A percentile compares a stretch with the other conserved stretches of the same genome.
phyloP scores from a whole-genome alignment of 2,329 filamentous ascomycete genomes.

The Fusarium virguliforme region DNA sequence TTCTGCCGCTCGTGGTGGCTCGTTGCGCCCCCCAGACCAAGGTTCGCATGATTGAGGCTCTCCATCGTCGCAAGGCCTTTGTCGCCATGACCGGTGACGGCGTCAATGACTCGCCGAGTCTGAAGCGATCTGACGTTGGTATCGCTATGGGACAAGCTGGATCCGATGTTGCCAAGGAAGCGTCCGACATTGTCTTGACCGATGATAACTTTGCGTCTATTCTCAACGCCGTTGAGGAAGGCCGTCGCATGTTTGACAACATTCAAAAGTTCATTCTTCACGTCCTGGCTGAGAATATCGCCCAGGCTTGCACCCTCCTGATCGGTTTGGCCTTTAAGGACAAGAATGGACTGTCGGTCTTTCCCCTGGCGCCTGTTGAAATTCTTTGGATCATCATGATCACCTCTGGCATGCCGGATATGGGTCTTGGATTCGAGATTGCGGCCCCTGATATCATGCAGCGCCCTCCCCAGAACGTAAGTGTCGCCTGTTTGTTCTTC shows the following conservation, averaged over 20 bases:
- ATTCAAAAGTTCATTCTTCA: conserved; percentile 82
- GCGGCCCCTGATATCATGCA: conserved; percentile 79
- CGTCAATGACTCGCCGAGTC: conserved; percentile 78
- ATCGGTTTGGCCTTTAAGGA: conserved; percentile 82
- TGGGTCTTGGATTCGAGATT: conserved; percentile 81
- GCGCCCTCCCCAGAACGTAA: conserved; percentile 76
- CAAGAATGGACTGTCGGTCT: conserved; percentile 73
- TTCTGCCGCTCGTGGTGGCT: conserved; percentile 78
- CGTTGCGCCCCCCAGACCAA: conserved; percentile 81
- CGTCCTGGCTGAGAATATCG: conserved; percentile 78
- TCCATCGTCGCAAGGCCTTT: conserved; percentile 76
- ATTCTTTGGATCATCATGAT: conserved; percentile 88
- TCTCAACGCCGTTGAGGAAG: conserved; percentile 80
- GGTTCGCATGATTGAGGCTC: conserved; percentile 81
- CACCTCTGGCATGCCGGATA: conserved; percentile 81
- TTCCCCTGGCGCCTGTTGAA: conserved; percentile 80
- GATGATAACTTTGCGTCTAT: conserved; percentile 83
- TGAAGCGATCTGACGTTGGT: conserved; percentile 78
- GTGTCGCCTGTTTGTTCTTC: conserved; percentile 18
- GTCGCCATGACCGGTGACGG: conserved; percentile 82
- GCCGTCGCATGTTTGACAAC: conserved; percentile 80
- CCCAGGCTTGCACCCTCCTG: conserved; percentile 77
- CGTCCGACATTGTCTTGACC: conserved; percentile 77
- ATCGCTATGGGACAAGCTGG: conserved; percentile 80
- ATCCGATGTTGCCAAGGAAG: conserved; percentile 80